Base-by-base conservation (phyloP, 805 yeast species). In the Wickerhamomyces sydowiorum region DNA sequence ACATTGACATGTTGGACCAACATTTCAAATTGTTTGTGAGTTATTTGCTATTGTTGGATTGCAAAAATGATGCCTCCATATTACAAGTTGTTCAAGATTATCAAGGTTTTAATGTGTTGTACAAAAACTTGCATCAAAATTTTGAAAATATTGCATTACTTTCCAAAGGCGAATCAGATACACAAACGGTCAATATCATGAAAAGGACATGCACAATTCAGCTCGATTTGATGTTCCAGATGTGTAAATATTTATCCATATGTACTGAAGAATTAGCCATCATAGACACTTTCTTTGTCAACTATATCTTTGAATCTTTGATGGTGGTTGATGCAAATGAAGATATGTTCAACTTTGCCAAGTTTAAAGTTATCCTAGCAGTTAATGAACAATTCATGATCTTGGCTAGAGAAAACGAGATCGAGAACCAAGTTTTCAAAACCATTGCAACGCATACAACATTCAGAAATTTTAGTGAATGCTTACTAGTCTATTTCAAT, bases 301-400 rank as follows among this genome's bases (percentile, higher is more conserved):
- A 66, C 42, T 75, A 62, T 47, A 52, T 81, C 39, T 72, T 80
- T 50, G 56, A 64, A 15, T 62, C 73, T 1, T 56, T 82, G 18
- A 58, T 69, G n/a, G 61, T 68, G 0, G 70, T 71, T 8, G 60
- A 68, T 2, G 66, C 69, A 18, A 72, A 72, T 9, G 76, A 73
- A 36, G 82, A 82, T 55, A 73, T 78, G 37, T 71, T 70, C 47
- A 82, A 80, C 54, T 78, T 77, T 47, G 76, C 86, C 31, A 80
- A 82, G 46, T 80, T 89, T 65, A 81, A 80, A 53, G 65, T 86
- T 14, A 60, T 90, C 12, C 65, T 90, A 31, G 80, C 88, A 1
- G 66, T 90, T 21, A 90, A 90, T 61, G 96, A 90, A 58, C 96
- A 90, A 61, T 90, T 78, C 61, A 78, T 90, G 82, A 82, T 87